These are phyloP conservation scores for Davidsoniella australis DNA, from an alignment of 2,329 filamentous ascomycete genomes.

Conservation along the genomic window DNA sequence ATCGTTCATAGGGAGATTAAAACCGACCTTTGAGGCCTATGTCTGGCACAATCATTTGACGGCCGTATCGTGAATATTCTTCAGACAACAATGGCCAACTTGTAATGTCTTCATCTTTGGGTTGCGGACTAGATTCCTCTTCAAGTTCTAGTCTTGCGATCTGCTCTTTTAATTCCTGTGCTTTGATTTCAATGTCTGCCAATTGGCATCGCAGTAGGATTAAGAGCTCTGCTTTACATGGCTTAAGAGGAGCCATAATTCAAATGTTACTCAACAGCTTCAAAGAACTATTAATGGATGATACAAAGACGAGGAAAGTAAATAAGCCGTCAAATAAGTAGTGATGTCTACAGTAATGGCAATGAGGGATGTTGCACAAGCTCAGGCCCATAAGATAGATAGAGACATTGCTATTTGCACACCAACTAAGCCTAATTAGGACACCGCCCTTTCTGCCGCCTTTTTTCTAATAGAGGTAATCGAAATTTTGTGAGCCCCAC, in stretches of 20 bases:
- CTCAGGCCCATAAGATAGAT: constrained; percentile 12
- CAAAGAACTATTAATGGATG: too few relatives aligned
- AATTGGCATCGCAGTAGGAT: neutral
- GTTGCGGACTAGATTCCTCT: too few relatives aligned
- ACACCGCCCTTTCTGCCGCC: too few relatives aligned
- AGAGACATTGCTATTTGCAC: neutral
- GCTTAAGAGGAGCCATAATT: too few relatives aligned
- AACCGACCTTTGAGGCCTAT: constrained; percentile 54
- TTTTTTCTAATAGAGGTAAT: neutral
- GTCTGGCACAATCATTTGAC: constrained; percentile 76
- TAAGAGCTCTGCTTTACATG: constrained; percentile 27
- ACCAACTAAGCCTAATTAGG: too few relatives aligned
- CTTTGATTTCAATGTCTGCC: neutral
- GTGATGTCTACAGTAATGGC: too few relatives aligned
- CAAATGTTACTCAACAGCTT: too few relatives aligned
- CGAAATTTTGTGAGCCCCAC: constrained; percentile 6
- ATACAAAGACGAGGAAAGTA: neutral
- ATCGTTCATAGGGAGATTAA: neutral
- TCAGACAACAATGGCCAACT: constrained; percentile 53
- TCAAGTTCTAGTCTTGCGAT: neutral
- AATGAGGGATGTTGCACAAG: constrained; percentile 9
- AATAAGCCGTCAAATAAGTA: too few relatives aligned
- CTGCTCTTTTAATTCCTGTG: neutral
- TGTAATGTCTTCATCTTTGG: constrained; percentile 16
- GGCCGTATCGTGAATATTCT: constrained; percentile 75